phyloP scores from a whole-genome alignment of 176 grass and related monocot genomes.

The Musa itinerans region DNA sequence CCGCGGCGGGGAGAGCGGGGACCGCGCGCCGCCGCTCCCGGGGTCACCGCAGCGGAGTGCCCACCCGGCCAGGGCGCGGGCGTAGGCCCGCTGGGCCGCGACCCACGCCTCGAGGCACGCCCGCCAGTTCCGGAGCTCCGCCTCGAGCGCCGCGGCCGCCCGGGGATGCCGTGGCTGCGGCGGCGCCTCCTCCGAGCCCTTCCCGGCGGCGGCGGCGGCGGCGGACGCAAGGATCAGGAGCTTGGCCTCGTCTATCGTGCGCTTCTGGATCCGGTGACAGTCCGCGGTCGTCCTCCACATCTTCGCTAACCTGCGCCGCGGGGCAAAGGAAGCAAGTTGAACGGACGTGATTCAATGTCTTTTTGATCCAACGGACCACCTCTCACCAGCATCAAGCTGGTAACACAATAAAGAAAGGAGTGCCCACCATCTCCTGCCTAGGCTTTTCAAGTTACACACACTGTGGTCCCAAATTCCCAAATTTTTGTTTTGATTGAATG shows the following conservation, averaged over 20 bases:
- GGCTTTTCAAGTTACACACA: neutral
- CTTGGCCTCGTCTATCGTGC: constrained; percentile 53
- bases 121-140: constrained; percentile 55
- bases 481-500: neutral
- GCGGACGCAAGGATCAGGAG: constrained; percentile 39
- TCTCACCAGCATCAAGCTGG: neutral
- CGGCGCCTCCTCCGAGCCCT: constrained; percentile 21
- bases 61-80: constrained; percentile 59
- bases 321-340: neutral
- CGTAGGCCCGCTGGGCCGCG: constrained; percentile 55
- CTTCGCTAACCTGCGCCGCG: constrained; percentile 32
- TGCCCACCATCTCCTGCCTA: neutral
- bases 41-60: constrained; percentile 34
- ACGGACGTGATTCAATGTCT: neutral
- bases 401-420: neutral
- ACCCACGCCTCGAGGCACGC: constrained; percentile 45
- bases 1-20: constrained; percentile 24
- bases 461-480: neutral
- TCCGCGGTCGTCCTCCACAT: constrained; percentile 62
- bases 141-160: constrained; percentile 20
- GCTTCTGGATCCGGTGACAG: constrained; percentile 68
- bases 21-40: constrained; percentile 19
- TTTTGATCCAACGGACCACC: neutral
- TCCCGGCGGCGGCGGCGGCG: constrained; percentile 4
- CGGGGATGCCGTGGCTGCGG: constrained; percentile 16